These are phyloP conservation scores for Lasiodiplodia sp. DNA, from an alignment of 2,329 filamentous ascomycete species.

Conservation along the genomic window DNA sequence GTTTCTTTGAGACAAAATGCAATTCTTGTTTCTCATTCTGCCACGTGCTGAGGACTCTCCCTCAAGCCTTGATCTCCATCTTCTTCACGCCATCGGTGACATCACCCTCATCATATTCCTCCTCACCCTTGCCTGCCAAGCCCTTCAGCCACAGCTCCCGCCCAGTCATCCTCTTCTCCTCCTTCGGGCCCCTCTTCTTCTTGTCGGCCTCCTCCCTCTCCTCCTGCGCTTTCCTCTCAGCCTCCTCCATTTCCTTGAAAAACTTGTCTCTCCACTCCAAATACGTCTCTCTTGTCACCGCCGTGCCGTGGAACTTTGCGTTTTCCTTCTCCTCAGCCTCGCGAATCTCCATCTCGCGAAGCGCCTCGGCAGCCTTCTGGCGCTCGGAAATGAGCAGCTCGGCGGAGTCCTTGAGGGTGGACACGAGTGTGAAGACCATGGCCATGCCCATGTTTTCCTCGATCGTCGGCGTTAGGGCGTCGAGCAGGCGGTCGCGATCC, in stretches of 20 bases:
- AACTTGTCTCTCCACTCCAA: constrained; percentile 83
- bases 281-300: constrained; percentile 88
- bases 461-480: constrained; percentile 74
- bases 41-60: background rate
- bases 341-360: constrained; percentile 61
- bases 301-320: constrained; percentile 90
- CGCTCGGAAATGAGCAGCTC: constrained; percentile 83
- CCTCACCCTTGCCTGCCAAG: constrained; percentile 66
- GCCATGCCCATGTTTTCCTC: constrained; percentile 96
- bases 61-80: constrained; percentile 58
- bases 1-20: background rate
- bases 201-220: constrained; percentile 75
- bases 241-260: constrained; percentile 79
- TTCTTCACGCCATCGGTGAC: constrained; percentile 54
- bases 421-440: constrained; percentile 94
- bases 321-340: constrained; percentile 91
- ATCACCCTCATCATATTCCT: constrained; percentile 70
- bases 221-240: constrained; percentile 62
- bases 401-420: constrained; percentile 86
- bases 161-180: constrained; percentile 81
- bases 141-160: constrained; percentile 59
- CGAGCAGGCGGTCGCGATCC: constrained; percentile 78
- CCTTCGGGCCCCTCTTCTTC: constrained; percentile 56
- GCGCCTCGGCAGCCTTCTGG: constrained; percentile 66
- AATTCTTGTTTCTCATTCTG: background rate